A percentile compares a stretch with the other conserved stretches of the same genome.
Conservation (phyloP, 352 stramenopile species). For the Hyaloperonospora arabidopsidis region DNA sequence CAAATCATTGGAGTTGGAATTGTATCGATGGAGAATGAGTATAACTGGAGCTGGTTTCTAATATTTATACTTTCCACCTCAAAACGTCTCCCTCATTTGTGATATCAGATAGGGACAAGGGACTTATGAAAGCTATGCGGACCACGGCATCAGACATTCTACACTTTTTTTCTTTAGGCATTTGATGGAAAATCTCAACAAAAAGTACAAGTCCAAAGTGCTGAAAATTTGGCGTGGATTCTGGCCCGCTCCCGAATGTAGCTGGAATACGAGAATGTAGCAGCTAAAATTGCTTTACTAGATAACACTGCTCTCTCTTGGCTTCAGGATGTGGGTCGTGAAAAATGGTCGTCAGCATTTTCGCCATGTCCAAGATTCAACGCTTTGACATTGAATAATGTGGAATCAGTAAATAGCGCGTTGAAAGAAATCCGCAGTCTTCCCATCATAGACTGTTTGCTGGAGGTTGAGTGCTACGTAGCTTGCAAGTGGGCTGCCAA, state of each 20-base stretch:
- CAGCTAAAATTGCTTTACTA: no score
- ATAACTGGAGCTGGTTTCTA: no score
- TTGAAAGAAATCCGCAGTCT: no score
- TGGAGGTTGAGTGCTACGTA: not conserved
- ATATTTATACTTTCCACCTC: no score
- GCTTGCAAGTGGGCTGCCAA: not conserved
- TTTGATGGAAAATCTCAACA: not conserved
- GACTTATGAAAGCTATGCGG: slow-evolving; percentile 1
- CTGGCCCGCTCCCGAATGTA: not conserved
- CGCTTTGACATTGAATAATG: no score
- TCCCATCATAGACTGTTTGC: no score
- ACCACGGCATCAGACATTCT: not conserved
- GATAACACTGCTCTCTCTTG: no score
- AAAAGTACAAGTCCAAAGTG: slow-evolving; percentile 1
- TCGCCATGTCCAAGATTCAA: not conserved
- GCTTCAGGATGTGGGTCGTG: no score
- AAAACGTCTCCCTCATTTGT: no score
- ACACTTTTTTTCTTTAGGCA: not conserved
- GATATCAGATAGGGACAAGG: no score
- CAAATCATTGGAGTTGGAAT: not conserved
- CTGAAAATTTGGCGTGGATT: not conserved
- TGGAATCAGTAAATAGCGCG: no score
- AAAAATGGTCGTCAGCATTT: not conserved
- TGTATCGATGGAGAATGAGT: not conserved
- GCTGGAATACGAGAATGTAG: not conserved